Conservation (phyloP, 441 rosid species). For the Syzygium syzygioides region DNA sequence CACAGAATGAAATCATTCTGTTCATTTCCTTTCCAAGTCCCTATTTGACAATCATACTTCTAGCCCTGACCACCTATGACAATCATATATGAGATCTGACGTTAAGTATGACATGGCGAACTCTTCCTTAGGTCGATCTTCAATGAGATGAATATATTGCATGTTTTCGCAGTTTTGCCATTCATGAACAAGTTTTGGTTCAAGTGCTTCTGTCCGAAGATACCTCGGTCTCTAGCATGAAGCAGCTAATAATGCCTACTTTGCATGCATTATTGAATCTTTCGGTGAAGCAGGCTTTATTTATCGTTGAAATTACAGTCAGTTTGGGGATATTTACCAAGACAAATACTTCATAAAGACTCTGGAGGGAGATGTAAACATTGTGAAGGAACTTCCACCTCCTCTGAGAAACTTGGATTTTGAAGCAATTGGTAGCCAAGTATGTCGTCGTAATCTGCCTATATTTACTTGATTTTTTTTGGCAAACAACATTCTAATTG, state of each 20-base stretch:
- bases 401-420: conserved; percentile 44
- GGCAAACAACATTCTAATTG: background rate
- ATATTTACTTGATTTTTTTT: background rate
- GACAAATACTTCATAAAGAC: conserved; percentile 54
- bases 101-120: background rate
- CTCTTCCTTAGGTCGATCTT: background rate
- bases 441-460: conserved; percentile 18
- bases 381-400: conserved; percentile 75
- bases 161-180: background rate
- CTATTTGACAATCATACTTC: background rate
- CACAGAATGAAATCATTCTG: background rate
- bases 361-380: conserved; percentile 56
- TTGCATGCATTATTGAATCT: background rate
- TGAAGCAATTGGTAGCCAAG: conserved; percentile 70
- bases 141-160: background rate
- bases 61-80: background rate
- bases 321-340: conserved; percentile 80
- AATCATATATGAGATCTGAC: background rate
- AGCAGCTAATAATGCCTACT: background rate
- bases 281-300: background rate
- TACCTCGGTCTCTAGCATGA: background rate
- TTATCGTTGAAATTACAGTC: conserved; percentile 51
- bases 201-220: background rate
- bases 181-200: background rate
- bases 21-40: background rate